Evolutionary conservation across 345 rosid species (phyloP), one percentile per base, ranked within the genome.

Genomic region (Eucalyptus curtisii): DNA sequence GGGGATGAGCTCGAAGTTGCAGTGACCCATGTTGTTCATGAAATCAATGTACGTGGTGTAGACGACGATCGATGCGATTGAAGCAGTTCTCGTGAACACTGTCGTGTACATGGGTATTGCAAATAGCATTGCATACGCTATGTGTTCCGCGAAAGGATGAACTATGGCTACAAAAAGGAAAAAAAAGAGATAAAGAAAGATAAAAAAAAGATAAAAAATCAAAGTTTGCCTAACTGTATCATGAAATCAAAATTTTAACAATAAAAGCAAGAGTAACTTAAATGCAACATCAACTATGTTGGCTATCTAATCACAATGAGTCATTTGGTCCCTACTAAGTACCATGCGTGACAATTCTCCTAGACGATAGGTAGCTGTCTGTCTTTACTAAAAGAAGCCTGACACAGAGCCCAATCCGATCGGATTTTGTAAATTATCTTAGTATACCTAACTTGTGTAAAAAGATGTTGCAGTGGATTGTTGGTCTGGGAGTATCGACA

Each of bases 1-100:
- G 1, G 96, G 96, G 49, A 93, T 37, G 86, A 93, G 40, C 90
- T 95, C 96, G 37, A 95, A 95, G 91, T 94, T 95, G 89, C 96
- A 95, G 87, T 95, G 95, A 5, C 96, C 96, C 95, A 92, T 89
- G 53, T 92, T 92, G 90, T 92, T 91, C 93, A 92, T 91, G 81
- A 92, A 88, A 47, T 92, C 93, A 49, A 93, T 91, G 90, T 89
- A 92, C 2, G 64, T 42, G n/a, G 92, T 6, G 86, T 95, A 95
- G 13, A 87, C 87, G 9, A 13, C 4, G 1, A 84, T 33, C 20
- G 90, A 80, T 40, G 37, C 42, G 0, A 92, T 48, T 2, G 95
- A 94, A 2, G 86, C 91, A 9, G 91, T 94, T 76, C 91, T 84
- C 0, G 84, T 82, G 1, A 88, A 2, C 8, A 91, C 0, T 1